Percentiles rank a stretch among this genome's conserved stretches.
Conservation (phyloP, 2,329 filamentous ascomycete genomes). For the Xylariaceae sp. region DNA sequence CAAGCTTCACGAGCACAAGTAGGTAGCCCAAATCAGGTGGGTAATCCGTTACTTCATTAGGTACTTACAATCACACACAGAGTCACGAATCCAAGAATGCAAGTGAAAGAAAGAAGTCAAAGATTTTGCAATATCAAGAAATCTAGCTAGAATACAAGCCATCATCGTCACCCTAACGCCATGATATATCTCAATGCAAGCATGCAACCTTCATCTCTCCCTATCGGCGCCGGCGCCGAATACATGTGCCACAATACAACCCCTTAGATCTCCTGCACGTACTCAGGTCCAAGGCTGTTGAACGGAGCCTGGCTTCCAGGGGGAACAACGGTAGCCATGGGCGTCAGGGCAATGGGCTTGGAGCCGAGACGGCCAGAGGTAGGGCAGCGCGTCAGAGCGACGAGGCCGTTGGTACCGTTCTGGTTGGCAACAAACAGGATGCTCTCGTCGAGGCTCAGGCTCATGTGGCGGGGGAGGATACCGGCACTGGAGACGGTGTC, state of each 20-base stretch:
- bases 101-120: no score
- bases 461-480: slow-evolving; percentile 44
- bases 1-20: no score
- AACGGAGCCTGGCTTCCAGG: slow-evolving; percentile 10
- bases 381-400: slow-evolving; percentile 34
- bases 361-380: slow-evolving; percentile 21
- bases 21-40: no score
- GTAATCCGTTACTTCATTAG: no score
- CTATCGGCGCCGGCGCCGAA: no score
- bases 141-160: no score
- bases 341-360: slow-evolving; percentile 21
- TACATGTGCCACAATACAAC: background rate
- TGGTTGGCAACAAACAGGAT: slow-evolving; percentile 46
- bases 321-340: slow-evolving; percentile 16
- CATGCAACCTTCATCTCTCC: no score
- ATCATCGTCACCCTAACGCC: no score
- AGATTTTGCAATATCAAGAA: no score
- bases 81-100: no score
- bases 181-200: no score
- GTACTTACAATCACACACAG: no score
- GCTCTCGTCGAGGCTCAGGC: slow-evolving; percentile 31
- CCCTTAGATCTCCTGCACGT: slow-evolving; percentile 26
- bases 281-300: slow-evolving; percentile 26
- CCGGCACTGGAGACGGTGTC: slow-evolving; percentile 25
- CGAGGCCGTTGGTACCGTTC: slow-evolving; percentile 37